Percentiles rank a stretch among this genome's conserved stretches.
Conservation (phyloP, 768 basidiomycete species). For the Boletus huronensis region DNA sequence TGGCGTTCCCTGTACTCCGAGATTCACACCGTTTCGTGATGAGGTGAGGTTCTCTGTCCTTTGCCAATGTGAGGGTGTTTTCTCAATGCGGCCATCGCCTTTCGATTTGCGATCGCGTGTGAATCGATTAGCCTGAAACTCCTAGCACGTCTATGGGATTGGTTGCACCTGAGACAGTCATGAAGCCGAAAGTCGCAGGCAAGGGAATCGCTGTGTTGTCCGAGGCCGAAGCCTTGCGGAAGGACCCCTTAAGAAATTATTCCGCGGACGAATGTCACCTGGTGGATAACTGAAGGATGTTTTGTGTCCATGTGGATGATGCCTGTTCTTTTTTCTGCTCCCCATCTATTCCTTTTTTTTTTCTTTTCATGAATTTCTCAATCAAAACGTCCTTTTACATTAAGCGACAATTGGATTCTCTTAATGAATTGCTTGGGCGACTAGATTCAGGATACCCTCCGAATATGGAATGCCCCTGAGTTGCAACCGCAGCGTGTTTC, state of each 20-base stretch:
- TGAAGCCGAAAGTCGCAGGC: conserved; percentile 56
- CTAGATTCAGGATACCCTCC: background rate
- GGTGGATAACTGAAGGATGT: conserved; percentile 22
- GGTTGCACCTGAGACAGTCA: conserved; percentile 51
- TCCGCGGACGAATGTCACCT: conserved; percentile 19
- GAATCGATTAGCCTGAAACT: conserved; percentile 17
- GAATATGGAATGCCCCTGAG: conserved; percentile 20
- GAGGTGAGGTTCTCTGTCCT: conserved; percentile 44
- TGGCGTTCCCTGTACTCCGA: conserved; percentile 45
- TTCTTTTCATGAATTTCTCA: background rate
- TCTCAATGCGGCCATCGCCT: conserved; percentile 4
- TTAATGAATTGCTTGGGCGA: conserved; percentile 2
- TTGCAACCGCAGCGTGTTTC: conserved; percentile 9
- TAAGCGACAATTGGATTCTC: background rate
- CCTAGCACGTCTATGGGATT: conserved; percentile 28
- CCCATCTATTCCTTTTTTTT: conserved; percentile 8
- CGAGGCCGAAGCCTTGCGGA: conserved; percentile 75
- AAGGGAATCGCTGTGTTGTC: conserved; percentile 45
- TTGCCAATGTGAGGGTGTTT: background rate
- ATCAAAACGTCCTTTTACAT: conserved; percentile 1
- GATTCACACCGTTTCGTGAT: conserved; percentile 71
- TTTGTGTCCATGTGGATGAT: background rate
- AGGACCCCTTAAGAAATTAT: conserved; percentile 81
- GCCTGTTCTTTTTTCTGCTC: conserved; percentile 8
- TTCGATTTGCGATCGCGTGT: background rate